phyloP scores from a whole-genome alignment of 306 rosid genomes.

The Styphnolobium japonicum region DNA sequence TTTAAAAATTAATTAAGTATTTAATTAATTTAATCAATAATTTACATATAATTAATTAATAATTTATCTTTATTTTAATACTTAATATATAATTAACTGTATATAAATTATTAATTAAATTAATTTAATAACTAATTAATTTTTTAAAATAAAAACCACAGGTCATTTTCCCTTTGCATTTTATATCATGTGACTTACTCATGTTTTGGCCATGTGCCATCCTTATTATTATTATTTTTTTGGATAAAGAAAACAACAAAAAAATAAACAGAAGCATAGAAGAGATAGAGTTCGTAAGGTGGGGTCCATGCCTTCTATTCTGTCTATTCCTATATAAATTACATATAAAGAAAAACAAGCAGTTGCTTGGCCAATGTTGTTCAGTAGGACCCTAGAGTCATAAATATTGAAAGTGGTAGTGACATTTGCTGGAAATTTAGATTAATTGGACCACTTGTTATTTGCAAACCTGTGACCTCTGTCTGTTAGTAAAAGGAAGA shows the following conservation, averaged over 20 bases:
- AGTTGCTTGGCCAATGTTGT: slow-evolving; percentile 11
- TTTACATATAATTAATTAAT: no score
- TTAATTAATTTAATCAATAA: no score
- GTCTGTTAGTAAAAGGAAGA: slow-evolving; percentile 11
- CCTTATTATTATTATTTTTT: no score
- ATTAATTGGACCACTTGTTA: slow-evolving; percentile 19
- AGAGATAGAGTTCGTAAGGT: not conserved
- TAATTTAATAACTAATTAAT: no score
- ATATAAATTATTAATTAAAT: no score
- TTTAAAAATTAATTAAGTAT: no score
- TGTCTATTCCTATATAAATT: not conserved
- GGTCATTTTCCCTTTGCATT: no score
- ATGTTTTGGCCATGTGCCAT: not conserved
- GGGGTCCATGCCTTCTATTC: not conserved
- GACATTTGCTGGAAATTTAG: slow-evolving; percentile 17
- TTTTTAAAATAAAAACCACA: no score
- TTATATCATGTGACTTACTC: no score
- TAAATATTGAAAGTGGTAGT: slow-evolving; percentile 1
- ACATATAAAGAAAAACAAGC: not conserved
- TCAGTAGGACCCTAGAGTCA: slow-evolving; percentile 2
- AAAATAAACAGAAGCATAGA: not conserved
- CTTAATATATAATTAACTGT: no score
- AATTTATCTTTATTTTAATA: no score
- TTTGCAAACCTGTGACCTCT: not conserved
- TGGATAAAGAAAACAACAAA: no score